These are phyloP conservation scores for Kwoniella europaea DNA, from an alignment of 768 basidiomycete genomes.

Conservation along the genomic window DNA sequence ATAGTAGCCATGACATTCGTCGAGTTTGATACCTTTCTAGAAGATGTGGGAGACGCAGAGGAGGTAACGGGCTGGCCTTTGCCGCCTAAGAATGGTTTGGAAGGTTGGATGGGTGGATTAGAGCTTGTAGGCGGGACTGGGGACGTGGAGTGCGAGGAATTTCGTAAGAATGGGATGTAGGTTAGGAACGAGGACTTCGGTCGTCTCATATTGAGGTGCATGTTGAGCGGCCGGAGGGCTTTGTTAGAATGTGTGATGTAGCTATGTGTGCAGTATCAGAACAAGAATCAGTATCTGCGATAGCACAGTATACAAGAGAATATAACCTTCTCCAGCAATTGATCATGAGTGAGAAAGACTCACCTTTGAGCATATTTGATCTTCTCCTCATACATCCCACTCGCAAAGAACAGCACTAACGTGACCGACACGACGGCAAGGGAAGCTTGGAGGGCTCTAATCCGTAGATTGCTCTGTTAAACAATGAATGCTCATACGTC, in stretches of 20 bases:
- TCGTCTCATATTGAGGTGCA: slow-evolving; percentile 92
- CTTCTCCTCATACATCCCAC: slow-evolving; percentile 94
- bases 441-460: slow-evolving; percentile 65
- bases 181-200: slow-evolving; percentile 57
- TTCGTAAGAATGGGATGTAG: slow-evolving; percentile 31
- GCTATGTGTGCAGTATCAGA: slow-evolving; percentile 60
- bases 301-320: no score
- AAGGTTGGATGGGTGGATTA: slow-evolving; percentile 66
- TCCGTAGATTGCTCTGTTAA: slow-evolving; percentile 65
- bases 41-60: slow-evolving; percentile 53
- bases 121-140: slow-evolving; percentile 50
- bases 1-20: slow-evolving; percentile 71
- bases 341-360: slow-evolving; percentile 43
- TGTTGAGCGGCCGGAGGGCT: slow-evolving; percentile 88
- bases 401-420: slow-evolving; percentile 90
- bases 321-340: no score
- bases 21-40: slow-evolving; percentile 49
- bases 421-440: slow-evolving; percentile 89
- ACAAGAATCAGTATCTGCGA: not conserved
- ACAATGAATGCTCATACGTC: no score
- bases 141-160: slow-evolving; percentile 5
- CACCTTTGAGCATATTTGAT: slow-evolving; percentile 95
- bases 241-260: slow-evolving; percentile 96
- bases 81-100: slow-evolving; percentile 38
- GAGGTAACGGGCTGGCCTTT: slow-evolving; percentile 18